A percentile compares a stretch with the other conserved stretches of the same genome.
Evolutionary conservation across 768 basidiomycete species (phyloP).

Genomic region (Agaricus subrufescens): DNA sequence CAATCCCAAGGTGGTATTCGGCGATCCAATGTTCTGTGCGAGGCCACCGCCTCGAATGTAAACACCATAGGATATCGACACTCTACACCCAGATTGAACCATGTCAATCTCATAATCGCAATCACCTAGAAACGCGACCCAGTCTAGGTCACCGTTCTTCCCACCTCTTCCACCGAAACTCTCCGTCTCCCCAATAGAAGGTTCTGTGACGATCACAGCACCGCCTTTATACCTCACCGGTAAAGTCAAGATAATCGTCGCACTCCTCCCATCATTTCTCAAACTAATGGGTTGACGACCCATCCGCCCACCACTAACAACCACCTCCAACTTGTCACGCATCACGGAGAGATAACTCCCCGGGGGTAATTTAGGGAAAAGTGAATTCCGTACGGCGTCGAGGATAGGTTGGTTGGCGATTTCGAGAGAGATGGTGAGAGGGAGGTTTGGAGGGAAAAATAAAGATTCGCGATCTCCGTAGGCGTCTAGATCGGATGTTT

Average conservation of each 20-base stretch:
- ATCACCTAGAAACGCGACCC: constrained; percentile 71
- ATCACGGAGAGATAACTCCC: constrained; percentile 68
- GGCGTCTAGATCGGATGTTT: constrained; percentile 45
- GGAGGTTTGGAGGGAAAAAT: constrained; percentile 68
- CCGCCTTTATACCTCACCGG: constrained; percentile 76
- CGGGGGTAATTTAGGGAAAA: constrained; percentile 67
- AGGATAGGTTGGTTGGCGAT: constrained; percentile 80
- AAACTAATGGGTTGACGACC: constrained; percentile 47
- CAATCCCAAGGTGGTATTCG: constrained; percentile 17
- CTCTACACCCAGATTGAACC: constrained; percentile 64
- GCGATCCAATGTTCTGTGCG: constrained; percentile 18
- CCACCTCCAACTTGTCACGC: constrained; percentile 67
- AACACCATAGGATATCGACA: constrained; percentile 69
- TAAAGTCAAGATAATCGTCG: constrained; percentile 69
- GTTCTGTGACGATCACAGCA: constrained; percentile 50
- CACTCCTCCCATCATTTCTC: constrained; percentile 63
- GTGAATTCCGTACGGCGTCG: constrained; percentile 62
- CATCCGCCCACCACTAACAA: constrained; percentile 57
- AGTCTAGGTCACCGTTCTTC: constrained; percentile 66
- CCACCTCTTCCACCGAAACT: constrained; percentile 59
- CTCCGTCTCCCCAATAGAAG: constrained; percentile 49
- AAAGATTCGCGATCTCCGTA: constrained; percentile 62
- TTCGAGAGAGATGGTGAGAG: constrained; percentile 72
- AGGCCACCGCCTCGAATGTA: constrained; percentile 63
- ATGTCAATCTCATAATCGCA: constrained; percentile 73